Evolutionary conservation across 2,329 filamentous ascomycete species (phyloP).

Genomic region (Fusarium multiceps): DNA sequence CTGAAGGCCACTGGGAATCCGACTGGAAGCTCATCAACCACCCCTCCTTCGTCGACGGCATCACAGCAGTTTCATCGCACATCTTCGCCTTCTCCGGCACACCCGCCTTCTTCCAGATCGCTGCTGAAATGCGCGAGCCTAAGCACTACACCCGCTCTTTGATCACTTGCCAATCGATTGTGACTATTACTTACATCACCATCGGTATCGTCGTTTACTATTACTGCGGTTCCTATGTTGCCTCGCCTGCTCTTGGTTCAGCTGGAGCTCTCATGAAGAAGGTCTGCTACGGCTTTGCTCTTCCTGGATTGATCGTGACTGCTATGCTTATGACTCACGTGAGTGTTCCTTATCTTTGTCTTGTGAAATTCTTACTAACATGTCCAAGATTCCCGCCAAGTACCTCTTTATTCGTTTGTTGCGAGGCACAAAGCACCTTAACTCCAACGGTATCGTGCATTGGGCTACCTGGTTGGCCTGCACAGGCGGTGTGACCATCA

Average conservation of each 20-base stretch:
- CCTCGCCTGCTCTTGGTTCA: conserved; percentile 59
- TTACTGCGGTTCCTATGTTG: conserved; percentile 59
- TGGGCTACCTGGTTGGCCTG: conserved; percentile 50
- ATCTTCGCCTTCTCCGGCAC: conserved; percentile 54
- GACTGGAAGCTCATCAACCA: conserved; percentile 48
- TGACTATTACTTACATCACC: conserved; percentile 49
- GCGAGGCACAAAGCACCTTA: conserved; percentile 47
- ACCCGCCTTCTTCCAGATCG: conserved; percentile 49
- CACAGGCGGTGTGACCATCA: conserved; percentile 39
- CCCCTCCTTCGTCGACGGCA: conserved; percentile 48
- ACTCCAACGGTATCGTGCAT: conserved; percentile 45
- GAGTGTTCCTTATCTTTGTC: conserved; percentile 3
- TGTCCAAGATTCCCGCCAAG: conserved; percentile 24
- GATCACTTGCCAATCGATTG: conserved; percentile 41
- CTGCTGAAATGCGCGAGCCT: conserved; percentile 50
- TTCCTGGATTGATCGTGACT: conserved; percentile 47
- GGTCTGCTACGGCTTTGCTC: conserved; percentile 54
- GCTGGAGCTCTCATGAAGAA: conserved; percentile 57
- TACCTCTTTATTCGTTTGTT: conserved; percentile 37
- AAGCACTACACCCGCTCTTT: conserved; percentile 30
- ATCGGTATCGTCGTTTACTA: conserved; percentile 57
- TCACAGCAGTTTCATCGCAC: conserved; percentile 48
- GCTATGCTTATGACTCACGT: conserved; percentile 44
- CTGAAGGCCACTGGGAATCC: conserved; percentile 42
- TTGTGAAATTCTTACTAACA: not conserved